Evolutionary conservation across 2,329 filamentous ascomycete genomes (phyloP), one percentile per base, ranked within the genome.

Genomic region (Botrytis hyacinthi): DNA sequence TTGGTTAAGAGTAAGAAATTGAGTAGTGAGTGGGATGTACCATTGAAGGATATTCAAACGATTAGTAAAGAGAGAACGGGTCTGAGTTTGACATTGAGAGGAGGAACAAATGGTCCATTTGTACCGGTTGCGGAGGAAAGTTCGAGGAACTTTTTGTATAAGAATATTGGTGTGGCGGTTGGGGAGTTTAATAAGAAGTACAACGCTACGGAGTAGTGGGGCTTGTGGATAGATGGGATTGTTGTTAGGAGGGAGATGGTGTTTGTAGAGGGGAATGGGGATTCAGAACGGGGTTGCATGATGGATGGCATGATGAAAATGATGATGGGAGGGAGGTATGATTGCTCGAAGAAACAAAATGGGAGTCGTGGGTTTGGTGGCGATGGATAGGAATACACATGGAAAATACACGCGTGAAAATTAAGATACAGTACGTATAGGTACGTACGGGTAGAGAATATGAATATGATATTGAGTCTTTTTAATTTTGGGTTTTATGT

Each of bases 61-160:
- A 98, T 99, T 77, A 93, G 92, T 63, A 99, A 98, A 85, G 97
- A 99, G 86, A 87, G 96, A 70, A 99, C 96, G 0, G 97, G 96
- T 0, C 90, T 99, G 83, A 95, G 93, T 77, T 89, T 99, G 75
- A 91, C 93, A 65, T 84, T 98, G 77, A 92, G 97, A 78, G 95
- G 95, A 18, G 95, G 95, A 5, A 93, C 92, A 3, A 97, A 97
- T 81, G 96, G 96, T 0, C 96, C 96, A 3, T 99, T 98, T 80
- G 91, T 99, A 10, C 96, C 96, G 0, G 92, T 98, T 9, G 91
- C 90, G n/a, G 94, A 97, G 79, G 95, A 98, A 82, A 93, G 91
- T 72, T 87, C 88, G 44, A 83, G 90, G 60, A 85, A 86, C 1
- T 92, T 90, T 79, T 78, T 92, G 76, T 92, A 92, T 81, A 85